Base-by-base conservation (phyloP, 129 eudicot species). In the Flaveria bidentis region DNA sequence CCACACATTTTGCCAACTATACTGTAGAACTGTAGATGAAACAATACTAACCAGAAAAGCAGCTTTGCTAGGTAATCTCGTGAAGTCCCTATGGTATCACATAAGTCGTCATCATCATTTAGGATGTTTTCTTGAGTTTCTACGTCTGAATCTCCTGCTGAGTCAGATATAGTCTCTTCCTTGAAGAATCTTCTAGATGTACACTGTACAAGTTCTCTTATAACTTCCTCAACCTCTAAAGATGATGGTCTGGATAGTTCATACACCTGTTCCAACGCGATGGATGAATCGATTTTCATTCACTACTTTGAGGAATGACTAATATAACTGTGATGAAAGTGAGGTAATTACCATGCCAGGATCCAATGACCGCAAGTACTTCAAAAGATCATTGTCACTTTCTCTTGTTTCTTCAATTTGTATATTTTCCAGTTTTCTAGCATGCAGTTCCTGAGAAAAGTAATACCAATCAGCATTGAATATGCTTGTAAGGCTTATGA, bases 11-110 rank as follows among this genome's bases (percentile, higher is more conserved):
- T 71, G 64, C 74, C 25, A 70, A 9, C 41, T 46, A 14, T 47
- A 22, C 1, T 49, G 5, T 56, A 18, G 13, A 20, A 56, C 13
- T 86, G 83, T 53, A 22, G 77, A 30, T 71, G 57, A 51, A 68
- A 71, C 39, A 39, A 46, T 30, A 82, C 96, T 82, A 30, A 92
- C 98, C 98, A 93, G 88, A 93, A 93, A 72, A 93, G 98, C 71
- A 93, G 82, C 80, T 90, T 93, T 63, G 98, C 98, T 79, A 93
- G 84, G 82, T 93, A 90, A 85, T 93, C 98, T 58, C 98, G 80
- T 23, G 96, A 86, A 79, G 96, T 83, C 65, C 90, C 88, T 56
- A 87, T 72, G 55, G 92, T 85, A 75, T 88, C 88, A 81, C 94
- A 69, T 14, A 60, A n/a, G 36, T 80, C 84, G 44, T 73, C 80